Base-by-base conservation (phyloP, 2,329 filamentous ascomycete genomes). In the Verruconis gallopava region DNA sequence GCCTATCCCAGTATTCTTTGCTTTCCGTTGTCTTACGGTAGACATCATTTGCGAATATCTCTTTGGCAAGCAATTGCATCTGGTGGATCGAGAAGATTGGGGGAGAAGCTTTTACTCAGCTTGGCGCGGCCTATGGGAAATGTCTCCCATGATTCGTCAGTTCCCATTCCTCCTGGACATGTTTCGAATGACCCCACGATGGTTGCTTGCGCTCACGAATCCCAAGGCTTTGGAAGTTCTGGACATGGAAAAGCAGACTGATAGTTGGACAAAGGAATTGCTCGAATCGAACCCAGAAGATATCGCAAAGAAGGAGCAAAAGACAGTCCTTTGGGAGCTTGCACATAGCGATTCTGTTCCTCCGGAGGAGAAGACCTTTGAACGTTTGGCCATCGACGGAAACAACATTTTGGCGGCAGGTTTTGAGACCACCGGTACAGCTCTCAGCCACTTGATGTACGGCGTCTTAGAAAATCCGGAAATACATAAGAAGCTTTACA, bases 1-100 rank as follows among this genome's bases (percentile, higher is more conserved):
- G 34, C 44, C 39, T 15, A 37, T 48, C 2, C 51, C 57, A 34
- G 22, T 58, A 21, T 51, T 52, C 45, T 55, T 45, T 37, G 55
- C 54, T 19, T 56, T 46, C 42, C 48, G 41, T 34, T 53, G 38
- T 30, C 43, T 47, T 9, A 38, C 40, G 3, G 51, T 50, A 4
- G 53, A 55, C 43, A 44, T 53, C 11, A 53, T 55, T 4, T 55
- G 47, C 5, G 42, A 47, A 33, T 49, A 50, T 28, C 47, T 49
- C 3, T 54, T 53, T 35, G 52, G 52, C 9, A 37, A 38, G 13
- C 25, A 37, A 11, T 49, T 48, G 35, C 43, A 47, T 4, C 46
- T 53, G 28, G 42, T 55, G 9, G 48, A 50, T n/a, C 45, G 37
- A 21, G 35, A 46, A 4, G 47, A 51, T 11, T 51, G 52, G 41